These are phyloP conservation scores for Metschnikowia sp. DNA, from an alignment of 805 yeast species.

Conservation along the genomic window DNA sequence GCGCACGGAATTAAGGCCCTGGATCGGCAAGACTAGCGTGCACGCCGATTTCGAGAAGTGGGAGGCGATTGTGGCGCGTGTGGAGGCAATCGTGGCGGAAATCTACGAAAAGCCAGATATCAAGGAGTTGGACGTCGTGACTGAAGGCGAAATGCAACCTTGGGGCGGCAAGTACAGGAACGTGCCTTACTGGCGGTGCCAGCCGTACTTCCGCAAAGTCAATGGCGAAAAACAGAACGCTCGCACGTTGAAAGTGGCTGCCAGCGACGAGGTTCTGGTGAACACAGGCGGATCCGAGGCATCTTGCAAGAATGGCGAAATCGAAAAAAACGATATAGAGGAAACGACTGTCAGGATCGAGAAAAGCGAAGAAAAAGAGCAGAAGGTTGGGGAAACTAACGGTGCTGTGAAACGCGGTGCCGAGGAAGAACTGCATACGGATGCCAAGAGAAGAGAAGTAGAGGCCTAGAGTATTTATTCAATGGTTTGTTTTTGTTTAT, in stretches of 20 bases:
- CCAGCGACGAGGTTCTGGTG: conserved; percentile 17
- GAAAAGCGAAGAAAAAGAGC: conserved; percentile 1
- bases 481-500: too few relatives aligned
- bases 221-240: conserved; percentile 59
- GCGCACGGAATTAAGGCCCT: conserved; percentile 75
- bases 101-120: conserved; percentile 53
- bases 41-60: conserved; percentile 37
- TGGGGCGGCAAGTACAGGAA: conserved; percentile 83
- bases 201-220: conserved; percentile 89
- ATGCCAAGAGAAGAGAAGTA: neutral
- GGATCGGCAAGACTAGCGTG: conserved; percentile 55
- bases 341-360: neutral
- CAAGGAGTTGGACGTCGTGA: conserved; percentile 53
- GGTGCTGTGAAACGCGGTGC: conserved; percentile 1
- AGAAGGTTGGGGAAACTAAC: conserved; percentile 1
- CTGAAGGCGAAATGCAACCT: conserved; percentile 48
- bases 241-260: conserved; percentile 37
- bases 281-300: conserved; percentile 8
- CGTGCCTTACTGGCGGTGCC: conserved; percentile 94
- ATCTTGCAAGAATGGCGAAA: neutral
- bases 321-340: neutral
- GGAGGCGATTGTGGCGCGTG: conserved; percentile 54
- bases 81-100: conserved; percentile 62
- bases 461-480: neutral
- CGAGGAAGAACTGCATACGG: too few relatives aligned